Evolutionary conservation across 1,284 basidiomycete species (phyloP).

Genomic region (Pseudozyma thailandica): DNA sequence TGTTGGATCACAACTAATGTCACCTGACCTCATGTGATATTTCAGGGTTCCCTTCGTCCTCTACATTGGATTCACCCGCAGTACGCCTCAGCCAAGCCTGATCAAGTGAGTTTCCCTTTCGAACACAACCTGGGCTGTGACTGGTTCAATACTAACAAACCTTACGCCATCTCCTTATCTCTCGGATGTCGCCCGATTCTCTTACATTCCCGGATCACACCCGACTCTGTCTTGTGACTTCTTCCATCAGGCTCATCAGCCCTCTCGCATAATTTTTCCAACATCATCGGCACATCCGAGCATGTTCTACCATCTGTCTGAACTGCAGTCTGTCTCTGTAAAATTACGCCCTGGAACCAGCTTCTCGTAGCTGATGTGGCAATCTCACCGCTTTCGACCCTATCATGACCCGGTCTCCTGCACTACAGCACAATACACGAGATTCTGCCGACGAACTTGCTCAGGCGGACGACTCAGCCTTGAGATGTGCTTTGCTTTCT

Average conservation of each 20-base stretch:
- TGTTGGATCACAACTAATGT: neutral
- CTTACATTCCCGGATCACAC: neutral
- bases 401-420: no score
- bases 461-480: no score
- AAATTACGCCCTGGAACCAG: slow-evolving; percentile 2
- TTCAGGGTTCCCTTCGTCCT: slow-evolving; percentile 66
- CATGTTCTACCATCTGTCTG: neutral
- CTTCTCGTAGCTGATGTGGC: slow-evolving; percentile 1
- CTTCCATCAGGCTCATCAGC: slow-evolving; percentile 54
- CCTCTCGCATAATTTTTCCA: slow-evolving; percentile 50
- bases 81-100: slow-evolving; percentile 63
- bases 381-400: slow-evolving; percentile 15
- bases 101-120: slow-evolving; percentile 57
- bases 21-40: neutral
- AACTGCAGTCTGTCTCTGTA: slow-evolving; percentile 22
- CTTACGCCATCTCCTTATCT: neutral
- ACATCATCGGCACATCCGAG: slow-evolving; percentile 22
- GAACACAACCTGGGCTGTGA: no score
- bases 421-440: no score
- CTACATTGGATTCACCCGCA: slow-evolving; percentile 65
- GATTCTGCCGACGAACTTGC: no score
- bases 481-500: no score
- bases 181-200: slow-evolving; percentile 1
- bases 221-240: slow-evolving; percentile 1
- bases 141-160: no score